A percentile compares a stretch with the other conserved stretches of the same genome.
Evolutionary conservation across 208 protist genomes (phyloP).

Genomic region (Leishmania arabica): DNA sequence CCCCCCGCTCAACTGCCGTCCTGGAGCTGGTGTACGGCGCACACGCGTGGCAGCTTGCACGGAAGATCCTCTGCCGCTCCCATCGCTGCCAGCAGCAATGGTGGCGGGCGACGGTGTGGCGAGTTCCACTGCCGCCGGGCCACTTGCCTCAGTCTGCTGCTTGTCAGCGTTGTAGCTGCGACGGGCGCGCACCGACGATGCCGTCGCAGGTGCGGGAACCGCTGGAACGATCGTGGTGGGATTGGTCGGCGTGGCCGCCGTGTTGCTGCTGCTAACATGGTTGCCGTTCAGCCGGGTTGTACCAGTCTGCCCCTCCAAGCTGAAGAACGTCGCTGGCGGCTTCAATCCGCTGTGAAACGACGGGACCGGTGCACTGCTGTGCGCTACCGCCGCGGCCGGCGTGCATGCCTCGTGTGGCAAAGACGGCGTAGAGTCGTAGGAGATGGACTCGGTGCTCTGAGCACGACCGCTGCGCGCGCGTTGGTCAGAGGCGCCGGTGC

Average conservation of each 20-base stretch:
- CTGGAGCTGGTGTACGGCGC: neutral
- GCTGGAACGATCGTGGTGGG: neutral
- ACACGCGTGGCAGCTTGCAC: neutral
- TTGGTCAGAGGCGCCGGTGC: conserved; percentile 6
- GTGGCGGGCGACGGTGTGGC: neutral
- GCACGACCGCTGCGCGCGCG: neutral
- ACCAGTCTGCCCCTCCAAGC: conserved; percentile 2
- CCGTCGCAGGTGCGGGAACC: neutral
- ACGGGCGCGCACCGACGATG: neutral
- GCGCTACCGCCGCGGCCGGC: neutral
- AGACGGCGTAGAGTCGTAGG: neutral
- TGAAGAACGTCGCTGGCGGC: conserved; percentile 4
- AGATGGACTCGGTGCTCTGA: neutral
- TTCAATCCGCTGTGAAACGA: neutral
- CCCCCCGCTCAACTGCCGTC: neutral
- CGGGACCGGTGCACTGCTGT: neutral
- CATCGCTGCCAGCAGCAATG: neutral
- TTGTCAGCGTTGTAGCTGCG: neutral
- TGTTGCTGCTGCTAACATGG: neutral
- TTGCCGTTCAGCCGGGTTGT: neutral
- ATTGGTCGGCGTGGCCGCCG: neutral
- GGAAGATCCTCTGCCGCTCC: neutral
- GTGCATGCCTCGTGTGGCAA: neutral
- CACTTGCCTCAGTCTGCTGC: neutral
- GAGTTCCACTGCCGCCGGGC: neutral